phyloP scores from a whole-genome alignment of 192 early-diverging fungal genomes.

The Funneliformis mosseae region DNA sequence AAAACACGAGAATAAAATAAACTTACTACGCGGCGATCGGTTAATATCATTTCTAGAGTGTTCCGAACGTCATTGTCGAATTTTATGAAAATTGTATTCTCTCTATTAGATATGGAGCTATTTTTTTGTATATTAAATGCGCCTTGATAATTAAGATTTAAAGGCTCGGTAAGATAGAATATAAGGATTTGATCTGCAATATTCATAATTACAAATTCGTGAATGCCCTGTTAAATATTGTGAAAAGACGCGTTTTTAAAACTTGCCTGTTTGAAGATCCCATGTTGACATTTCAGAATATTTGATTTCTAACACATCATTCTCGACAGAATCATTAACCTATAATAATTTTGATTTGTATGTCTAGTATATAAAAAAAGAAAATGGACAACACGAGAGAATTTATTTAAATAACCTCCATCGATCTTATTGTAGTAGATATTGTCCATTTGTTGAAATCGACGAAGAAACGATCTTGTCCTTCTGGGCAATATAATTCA shows the following conservation, averaged over 20 bases:
- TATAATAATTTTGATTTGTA: not conserved
- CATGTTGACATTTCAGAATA: slow-evolving; percentile 20
- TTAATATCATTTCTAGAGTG: not conserved
- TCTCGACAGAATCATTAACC: not conserved
- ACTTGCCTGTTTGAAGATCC: not conserved
- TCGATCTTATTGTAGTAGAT: not conserved
- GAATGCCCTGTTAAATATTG: not conserved
- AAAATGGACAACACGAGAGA: not conserved
- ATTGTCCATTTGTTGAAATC: slow-evolving; percentile 31
- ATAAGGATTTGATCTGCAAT: not conserved
- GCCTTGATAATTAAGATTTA: not conserved
- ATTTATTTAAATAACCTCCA: not conserved
- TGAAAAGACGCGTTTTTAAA: not conserved
- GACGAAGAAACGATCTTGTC: slow-evolving; percentile 19
- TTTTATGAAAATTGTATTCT: not conserved
- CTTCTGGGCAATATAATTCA: slow-evolving; percentile 12
- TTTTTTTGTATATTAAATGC: not conserved
- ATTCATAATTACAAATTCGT: not conserved
- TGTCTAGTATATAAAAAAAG: not conserved
- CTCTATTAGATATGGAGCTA: not conserved
- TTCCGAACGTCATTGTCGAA: not conserved
- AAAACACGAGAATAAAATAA: not conserved
- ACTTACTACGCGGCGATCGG: not conserved
- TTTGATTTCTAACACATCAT: slow-evolving; percentile 21
- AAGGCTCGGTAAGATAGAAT: slow-evolving; percentile 8